phyloP scores from a whole-genome alignment of 371 early-diverging fungal genomes.

The Circinella umbellata region DNA sequence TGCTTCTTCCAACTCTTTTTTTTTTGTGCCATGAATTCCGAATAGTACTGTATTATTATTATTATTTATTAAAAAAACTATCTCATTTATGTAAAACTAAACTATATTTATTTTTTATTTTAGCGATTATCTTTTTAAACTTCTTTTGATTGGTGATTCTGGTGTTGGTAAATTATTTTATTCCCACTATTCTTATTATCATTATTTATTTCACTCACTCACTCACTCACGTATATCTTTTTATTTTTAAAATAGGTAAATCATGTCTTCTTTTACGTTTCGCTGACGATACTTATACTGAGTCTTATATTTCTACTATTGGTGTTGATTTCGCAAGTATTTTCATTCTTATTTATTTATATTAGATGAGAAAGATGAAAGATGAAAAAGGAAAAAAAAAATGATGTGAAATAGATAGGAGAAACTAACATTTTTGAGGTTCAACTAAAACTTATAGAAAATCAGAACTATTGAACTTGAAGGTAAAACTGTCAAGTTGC shows the following conservation, averaged over 20 bases:
- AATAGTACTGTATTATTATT: background rate
- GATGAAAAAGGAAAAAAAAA: background rate
- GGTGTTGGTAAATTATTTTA: slow-evolving; percentile 82
- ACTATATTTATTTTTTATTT: slow-evolving; percentile 4
- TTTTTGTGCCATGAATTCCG: slow-evolving; percentile 6
- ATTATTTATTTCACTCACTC: too few relatives aligned
- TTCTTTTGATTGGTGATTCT: slow-evolving; percentile 98
- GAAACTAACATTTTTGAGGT: background rate
- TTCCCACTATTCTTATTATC: background rate
- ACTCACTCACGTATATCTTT: too few relatives aligned
- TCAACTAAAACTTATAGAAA: slow-evolving; percentile 68
- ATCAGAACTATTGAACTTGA: slow-evolving; percentile 99
- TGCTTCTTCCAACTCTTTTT: background rate
- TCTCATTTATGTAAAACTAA: too few relatives aligned
- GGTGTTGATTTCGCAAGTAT: slow-evolving; percentile 95
- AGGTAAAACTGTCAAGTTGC: slow-evolving; percentile 98
- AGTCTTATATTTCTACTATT: slow-evolving; percentile 98
- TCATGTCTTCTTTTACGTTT: slow-evolving; percentile 97
- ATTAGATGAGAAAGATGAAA: background rate
- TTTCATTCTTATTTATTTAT: background rate
- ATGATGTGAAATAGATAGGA: background rate
- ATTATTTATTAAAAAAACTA: background rate
- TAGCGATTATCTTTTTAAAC: slow-evolving; percentile 98
- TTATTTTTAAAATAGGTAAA: slow-evolving; percentile 58
- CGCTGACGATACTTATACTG: slow-evolving; percentile 98